A percentile compares a stretch with the other conserved stretches of the same genome.
These are phyloP conservation scores for Suillus plorans DNA, from an alignment of 768 basidiomycete species.

Conservation along the genomic window DNA sequence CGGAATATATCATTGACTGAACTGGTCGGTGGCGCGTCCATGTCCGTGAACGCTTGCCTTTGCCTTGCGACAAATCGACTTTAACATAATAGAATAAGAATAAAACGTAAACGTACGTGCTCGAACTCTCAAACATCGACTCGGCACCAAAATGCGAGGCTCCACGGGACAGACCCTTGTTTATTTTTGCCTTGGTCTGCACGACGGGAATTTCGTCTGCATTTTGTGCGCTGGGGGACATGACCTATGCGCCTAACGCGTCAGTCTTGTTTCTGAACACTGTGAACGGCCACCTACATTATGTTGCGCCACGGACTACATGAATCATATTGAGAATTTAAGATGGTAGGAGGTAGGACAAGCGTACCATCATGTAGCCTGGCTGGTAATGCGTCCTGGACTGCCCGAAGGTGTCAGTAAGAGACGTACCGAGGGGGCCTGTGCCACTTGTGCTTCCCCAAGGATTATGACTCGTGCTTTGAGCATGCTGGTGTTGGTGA, in stretches of 20 bases:
- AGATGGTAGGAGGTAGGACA: background rate
- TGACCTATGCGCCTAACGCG: constrained; percentile 17
- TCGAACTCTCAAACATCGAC: constrained; percentile 78
- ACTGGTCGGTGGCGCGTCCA: constrained; percentile 76
- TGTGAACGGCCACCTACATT: constrained; percentile 39
- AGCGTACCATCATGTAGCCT: constrained; percentile 77
- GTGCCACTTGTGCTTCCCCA: constrained; percentile 49
- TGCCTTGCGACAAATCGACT: constrained; percentile 37
- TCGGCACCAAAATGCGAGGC: constrained; percentile 78
- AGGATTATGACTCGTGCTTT: constrained; percentile 40
- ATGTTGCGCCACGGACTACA: constrained; percentile 61
- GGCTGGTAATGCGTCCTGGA: constrained; percentile 77
- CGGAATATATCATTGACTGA: constrained; percentile 77
- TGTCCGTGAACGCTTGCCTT: constrained; percentile 64
- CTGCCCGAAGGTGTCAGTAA: constrained; percentile 69
- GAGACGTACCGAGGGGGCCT: constrained; percentile 46
- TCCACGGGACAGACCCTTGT: constrained; percentile 62
- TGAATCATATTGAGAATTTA: background rate
- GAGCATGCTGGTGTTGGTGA: constrained; percentile 34
- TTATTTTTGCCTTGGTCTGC: constrained; percentile 80
- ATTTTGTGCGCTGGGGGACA: constrained; percentile 58
- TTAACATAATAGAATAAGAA: constrained; percentile 9
- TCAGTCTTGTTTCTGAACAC: background rate
- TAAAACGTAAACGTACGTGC: constrained; percentile 20
- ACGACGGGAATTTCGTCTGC: constrained; percentile 74